phyloP scores from a whole-genome alignment of 2,329 filamentous ascomycete species.

The Talaromyces sp. region DNA sequence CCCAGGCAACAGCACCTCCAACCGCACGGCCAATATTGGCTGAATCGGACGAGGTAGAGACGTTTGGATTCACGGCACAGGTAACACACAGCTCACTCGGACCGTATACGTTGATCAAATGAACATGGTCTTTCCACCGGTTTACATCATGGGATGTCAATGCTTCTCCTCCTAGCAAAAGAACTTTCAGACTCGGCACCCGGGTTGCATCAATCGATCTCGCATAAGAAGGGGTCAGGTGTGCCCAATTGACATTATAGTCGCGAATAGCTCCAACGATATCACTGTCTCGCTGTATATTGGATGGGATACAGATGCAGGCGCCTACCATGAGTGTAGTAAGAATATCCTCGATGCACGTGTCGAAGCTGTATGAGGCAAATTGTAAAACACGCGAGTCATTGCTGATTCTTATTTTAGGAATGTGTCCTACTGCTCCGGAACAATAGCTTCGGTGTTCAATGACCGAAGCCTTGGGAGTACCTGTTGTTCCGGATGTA shows the following conservation, averaged over 20 bases:
- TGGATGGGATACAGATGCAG: slow-evolving; percentile 52
- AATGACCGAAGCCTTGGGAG: not conserved
- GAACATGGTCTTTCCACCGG: not conserved
- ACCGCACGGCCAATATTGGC: not conserved
- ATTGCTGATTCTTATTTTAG: slow-evolving; percentile 45
- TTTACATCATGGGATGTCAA: too few relatives aligned
- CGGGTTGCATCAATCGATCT: too few relatives aligned
- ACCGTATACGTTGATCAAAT: slow-evolving; percentile 2
- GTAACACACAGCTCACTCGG: not conserved
- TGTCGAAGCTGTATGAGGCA: slow-evolving; percentile 26
- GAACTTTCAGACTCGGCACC: too few relatives aligned
- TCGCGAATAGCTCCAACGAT: too few relatives aligned
- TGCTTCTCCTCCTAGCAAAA: too few relatives aligned
- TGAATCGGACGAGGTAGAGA: not conserved
- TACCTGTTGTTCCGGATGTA: slow-evolving; percentile 4
- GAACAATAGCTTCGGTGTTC: slow-evolving; percentile 41
- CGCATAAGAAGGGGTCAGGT: slow-evolving; percentile 1
- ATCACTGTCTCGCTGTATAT: not conserved
- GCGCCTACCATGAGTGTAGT: slow-evolving; percentile 52
- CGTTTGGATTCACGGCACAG: not conserved
- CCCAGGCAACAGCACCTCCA: slow-evolving; percentile 28
- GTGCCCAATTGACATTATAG: not conserved
- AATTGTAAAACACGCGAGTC: slow-evolving; percentile 38
- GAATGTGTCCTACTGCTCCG: slow-evolving; percentile 47
- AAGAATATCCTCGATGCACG: slow-evolving; percentile 50